These are phyloP conservation scores for Arachnopeziza araneosa DNA, from an alignment of 2,329 filamentous ascomycete genomes.

Conservation along the genomic window DNA sequence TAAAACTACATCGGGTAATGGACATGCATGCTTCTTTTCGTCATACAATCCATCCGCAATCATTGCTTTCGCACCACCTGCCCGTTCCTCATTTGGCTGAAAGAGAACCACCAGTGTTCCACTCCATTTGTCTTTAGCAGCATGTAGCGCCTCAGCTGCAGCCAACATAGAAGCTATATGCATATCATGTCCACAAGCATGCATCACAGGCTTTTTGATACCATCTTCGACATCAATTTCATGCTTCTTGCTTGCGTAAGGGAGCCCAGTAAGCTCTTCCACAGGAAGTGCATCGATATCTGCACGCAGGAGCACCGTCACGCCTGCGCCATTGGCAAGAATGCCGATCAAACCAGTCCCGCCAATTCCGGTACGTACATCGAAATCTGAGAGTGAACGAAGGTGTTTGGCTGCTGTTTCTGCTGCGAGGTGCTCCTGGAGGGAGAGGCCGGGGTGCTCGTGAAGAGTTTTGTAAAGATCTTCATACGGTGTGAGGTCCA, in stretches of 20 bases:
- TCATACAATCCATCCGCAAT: constrained; percentile 52
- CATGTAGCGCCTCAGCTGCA: constrained; percentile 44
- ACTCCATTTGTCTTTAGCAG: constrained; percentile 42
- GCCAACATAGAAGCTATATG: constrained; percentile 55
- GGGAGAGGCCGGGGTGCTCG: constrained; percentile 40
- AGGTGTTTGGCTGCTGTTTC: constrained; percentile 40
- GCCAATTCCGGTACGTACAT: constrained; percentile 47
- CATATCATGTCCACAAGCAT: constrained; percentile 36
- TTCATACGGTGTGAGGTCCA: constrained; percentile 36
- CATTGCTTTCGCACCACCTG: constrained; percentile 56
- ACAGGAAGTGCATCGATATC: constrained; percentile 59
- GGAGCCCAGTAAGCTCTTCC: constrained; percentile 47
- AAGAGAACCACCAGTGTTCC: constrained; percentile 62
- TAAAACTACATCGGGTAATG: constrained; percentile 48
- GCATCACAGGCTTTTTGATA: constrained; percentile 53
- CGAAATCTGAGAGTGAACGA: constrained; percentile 28
- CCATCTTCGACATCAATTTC: constrained; percentile 36
- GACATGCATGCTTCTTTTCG: constrained; percentile 24
- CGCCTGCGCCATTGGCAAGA: constrained; percentile 48
- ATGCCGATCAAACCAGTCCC: constrained; percentile 54
- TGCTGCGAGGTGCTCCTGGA: constrained; percentile 43
- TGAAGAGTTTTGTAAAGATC: constrained; percentile 45
- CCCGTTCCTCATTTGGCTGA: constrained; percentile 59
- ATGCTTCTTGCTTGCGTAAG: constrained; percentile 45
- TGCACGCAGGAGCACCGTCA: constrained; percentile 51